These are phyloP conservation scores for Phytophthora palmivora DNA, from an alignment of 352 stramenopile genomes.

Conservation along the genomic window DNA sequence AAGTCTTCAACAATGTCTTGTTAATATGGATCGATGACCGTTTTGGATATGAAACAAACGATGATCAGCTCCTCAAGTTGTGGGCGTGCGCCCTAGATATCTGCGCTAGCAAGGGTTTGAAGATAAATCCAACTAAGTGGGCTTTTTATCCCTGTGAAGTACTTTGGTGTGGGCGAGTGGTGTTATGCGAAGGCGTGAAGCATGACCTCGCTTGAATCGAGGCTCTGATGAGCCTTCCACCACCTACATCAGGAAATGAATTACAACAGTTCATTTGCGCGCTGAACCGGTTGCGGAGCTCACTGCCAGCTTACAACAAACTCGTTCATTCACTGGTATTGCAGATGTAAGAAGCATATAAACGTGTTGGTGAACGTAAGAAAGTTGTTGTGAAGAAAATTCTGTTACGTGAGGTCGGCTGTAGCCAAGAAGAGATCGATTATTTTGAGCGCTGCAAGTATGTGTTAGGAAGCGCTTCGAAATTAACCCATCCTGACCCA, in stretches of 20 bases:
- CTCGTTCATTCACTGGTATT: too few species aligned
- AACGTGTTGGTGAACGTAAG: too few species aligned
- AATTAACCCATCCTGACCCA: constrained; percentile 9
- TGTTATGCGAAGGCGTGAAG: not conserved
- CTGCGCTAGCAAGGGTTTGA: constrained; percentile 10
- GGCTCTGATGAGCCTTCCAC: not conserved
- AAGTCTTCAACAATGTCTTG: constrained; percentile 14
- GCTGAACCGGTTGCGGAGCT: too few species aligned
- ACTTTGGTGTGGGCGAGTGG: constrained; percentile 19
- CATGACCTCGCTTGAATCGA: constrained; percentile 6
- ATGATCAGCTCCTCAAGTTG: not conserved
- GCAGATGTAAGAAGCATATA: too few species aligned
- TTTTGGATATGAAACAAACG: constrained; percentile 4
- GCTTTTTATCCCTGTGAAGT: constrained; percentile 10
- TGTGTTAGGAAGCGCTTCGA: too few species aligned
- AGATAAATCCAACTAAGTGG: constrained; percentile 19
- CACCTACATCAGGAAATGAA: too few species aligned
- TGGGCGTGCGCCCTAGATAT: not conserved
- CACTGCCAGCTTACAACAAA: too few species aligned
- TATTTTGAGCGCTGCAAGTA: too few species aligned
- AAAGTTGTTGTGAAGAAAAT: too few species aligned
- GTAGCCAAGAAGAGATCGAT: not conserved
- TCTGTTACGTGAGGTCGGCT: too few species aligned
- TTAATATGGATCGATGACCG: constrained; percentile 25
- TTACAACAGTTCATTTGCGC: too few species aligned